Evolutionary conservation across 768 basidiomycete species (phyloP), one percentile per base, ranked within the genome.

Genomic region (Tubosaeta sp.): DNA sequence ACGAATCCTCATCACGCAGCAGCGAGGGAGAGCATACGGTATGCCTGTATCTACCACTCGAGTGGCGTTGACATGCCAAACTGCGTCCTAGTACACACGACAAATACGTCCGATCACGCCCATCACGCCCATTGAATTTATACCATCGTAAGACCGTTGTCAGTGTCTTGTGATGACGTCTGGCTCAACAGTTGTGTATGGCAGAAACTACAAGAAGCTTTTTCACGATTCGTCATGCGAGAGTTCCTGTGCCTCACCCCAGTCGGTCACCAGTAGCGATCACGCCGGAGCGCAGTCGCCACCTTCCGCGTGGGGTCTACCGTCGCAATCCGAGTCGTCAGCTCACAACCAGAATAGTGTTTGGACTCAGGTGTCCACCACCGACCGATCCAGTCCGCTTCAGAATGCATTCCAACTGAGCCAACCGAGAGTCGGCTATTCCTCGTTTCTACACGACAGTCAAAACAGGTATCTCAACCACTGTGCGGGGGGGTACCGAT

Each of bases 371-470:
- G 56, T 57, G 19, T 56, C 66, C 19, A 50, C 63, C 42, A 17
- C 52, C 39, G 64, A 58, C 51, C 61, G 67, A 49, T 62, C 78
- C 34, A 70, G 69, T 38, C 62, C 76, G 41, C 64, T 69, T 34
- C 60, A 72, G 46, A 59, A 63, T 52, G 72, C 72, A 48, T 57
- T 71, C 61, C 55, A 64, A 50, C 70, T 73, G 53, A 66, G 65
- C 56, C 75, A 77, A 57, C 77, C 80, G 53, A 76, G 81, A 39
- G 77, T 84, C 44, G 80, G 79, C 60, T 76, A 80, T 37, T 76
- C 83, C 16, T 83, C 83, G 41, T 75, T 85, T 50, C 70, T 85
- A 34, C 70, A 79, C 19, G 78, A 81, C 50, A 69, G 76, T 50
- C 79, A 76, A 55, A 76, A 71, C 50, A 79, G 81, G 84, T 82